These are phyloP conservation scores for Paramecium bursaria DNA, from an alignment of 73 alveolate genomes.

Conservation along the genomic window DNA sequence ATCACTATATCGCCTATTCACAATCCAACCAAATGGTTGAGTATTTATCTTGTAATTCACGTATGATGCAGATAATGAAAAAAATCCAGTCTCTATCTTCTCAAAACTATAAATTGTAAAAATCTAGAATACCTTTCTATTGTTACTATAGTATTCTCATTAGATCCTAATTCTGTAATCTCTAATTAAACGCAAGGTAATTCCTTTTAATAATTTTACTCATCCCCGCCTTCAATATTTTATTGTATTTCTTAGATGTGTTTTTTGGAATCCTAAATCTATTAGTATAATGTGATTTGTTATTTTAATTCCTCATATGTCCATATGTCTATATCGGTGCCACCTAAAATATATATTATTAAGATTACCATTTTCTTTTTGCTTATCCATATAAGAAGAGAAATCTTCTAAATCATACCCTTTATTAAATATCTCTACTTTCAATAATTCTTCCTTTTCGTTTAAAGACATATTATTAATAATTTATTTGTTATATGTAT, in stretches of 20 bases:
- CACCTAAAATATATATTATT: neutral
- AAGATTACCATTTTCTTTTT: slow-evolving; percentile 21
- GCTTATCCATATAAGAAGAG: slow-evolving; percentile 14
- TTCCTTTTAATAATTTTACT: neutral
- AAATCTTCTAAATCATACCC: slow-evolving; percentile 47
- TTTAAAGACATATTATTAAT: slow-evolving; percentile 34
- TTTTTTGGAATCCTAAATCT: neutral
- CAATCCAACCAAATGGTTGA: slow-evolving; percentile 59
- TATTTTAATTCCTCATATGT: slow-evolving; percentile 9
- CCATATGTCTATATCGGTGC: slow-evolving; percentile 32
- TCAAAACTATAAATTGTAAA: neutral
- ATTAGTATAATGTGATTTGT: neutral
- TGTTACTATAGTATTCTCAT: neutral
- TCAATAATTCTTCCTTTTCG: slow-evolving; percentile 5
- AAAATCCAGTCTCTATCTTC: slow-evolving; percentile 36
- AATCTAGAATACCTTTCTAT: neutral
- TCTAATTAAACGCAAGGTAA: neutral
- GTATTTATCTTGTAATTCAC: slow-evolving; percentile 54
- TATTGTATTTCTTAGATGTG: too few relatives aligned
- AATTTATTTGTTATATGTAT: slow-evolving; percentile 25
- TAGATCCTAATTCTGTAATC: slow-evolving; percentile 1
- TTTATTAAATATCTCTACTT: slow-evolving; percentile 11
- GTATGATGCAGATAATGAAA: slow-evolving; percentile 57
- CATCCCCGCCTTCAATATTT: slow-evolving; percentile 16
- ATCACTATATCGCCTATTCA: slow-evolving; percentile 68